A percentile compares a stretch with the other conserved stretches of the same genome.
phyloP scores from a whole-genome alignment of 2,329 filamentous ascomycete genomes.

The Neoscytalidium dimidiatum region DNA sequence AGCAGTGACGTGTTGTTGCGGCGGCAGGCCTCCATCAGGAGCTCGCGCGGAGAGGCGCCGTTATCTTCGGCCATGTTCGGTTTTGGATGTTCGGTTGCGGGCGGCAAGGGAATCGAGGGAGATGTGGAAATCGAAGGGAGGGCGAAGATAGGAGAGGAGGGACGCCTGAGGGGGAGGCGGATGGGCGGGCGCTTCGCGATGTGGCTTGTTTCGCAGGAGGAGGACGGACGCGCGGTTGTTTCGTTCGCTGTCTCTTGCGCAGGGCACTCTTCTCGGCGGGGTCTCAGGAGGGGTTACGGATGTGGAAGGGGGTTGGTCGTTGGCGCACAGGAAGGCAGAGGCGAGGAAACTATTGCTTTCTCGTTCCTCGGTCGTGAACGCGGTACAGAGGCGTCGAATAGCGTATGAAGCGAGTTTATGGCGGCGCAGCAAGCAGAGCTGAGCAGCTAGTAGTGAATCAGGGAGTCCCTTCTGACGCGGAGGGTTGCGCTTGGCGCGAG shows the following conservation, averaged over 20 bases:
- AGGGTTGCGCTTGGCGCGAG: conserved; percentile 9
- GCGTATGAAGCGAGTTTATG: neutral
- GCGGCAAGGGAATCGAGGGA: neutral
- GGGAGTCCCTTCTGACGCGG: conserved; percentile 1
- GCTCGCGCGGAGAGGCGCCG: conserved; percentile 83
- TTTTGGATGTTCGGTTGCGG: neutral
- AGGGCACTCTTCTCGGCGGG: neutral
- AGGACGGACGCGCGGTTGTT: conserved; percentile 1
- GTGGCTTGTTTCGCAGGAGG: neutral
- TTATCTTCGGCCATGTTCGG: conserved; percentile 40
- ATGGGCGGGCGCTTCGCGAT: neutral
- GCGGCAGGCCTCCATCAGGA: conserved; percentile 88
- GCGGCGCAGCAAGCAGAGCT: neutral
- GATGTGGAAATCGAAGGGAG: neutral
- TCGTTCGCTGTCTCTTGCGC: conserved; percentile 5
- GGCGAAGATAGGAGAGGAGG: neutral
- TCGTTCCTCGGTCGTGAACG: neutral
- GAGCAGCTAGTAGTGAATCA: conserved; percentile 8
- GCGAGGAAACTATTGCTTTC: neutral
- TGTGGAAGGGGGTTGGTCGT: neutral
- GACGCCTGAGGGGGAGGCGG: conserved; percentile 8
- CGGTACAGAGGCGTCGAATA: neutral
- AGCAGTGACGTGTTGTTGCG: conserved; percentile 90
- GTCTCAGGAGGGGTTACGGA: conserved; percentile 14
- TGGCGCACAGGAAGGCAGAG: neutral